Evolutionary conservation across 1,284 basidiomycete genomes (phyloP), one percentile per base, ranked within the genome.

Genomic region (Malassezia japonica): DNA sequence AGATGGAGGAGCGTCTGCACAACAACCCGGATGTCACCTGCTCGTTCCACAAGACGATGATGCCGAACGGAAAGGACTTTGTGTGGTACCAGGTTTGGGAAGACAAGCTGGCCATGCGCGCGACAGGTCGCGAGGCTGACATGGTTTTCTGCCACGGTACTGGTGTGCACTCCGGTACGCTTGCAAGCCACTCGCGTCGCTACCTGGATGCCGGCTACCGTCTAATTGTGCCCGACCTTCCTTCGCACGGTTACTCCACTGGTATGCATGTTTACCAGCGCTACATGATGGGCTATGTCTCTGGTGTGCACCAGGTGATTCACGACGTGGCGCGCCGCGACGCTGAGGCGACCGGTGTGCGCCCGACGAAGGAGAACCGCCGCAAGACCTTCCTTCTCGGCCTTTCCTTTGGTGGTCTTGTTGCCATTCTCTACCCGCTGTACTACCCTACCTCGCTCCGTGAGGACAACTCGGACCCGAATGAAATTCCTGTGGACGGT

Each of bases 41-140:
- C 33, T 52, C 55, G 13, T 70, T 68, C 37, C 59, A 63, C 47
- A 62, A 62, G 35, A 57, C 59, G 16, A 57, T 67, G 55, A 55
- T 67, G 42, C 57, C 56, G 8, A 70, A 70, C 46, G 57, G 59
- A 6, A 65, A 65, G 43, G 64, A 68, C 60, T 68, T 59, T 55
- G 60, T 62, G 9, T 70, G 67, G 67, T 70, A 70, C 51, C 67
- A 70, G 38, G 55, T 70, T 2, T 70, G 67, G 67, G 62, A 68
- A 31, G 63, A 70, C 38, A 56, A 61, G 7, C 43, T 57, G 8
- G 60, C 61, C 2, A 28, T 54, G 28, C 50, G 46, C 15, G 46
- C 55, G 18, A 65, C 64, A 2, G 64, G 64, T n/a, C 46, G 66
- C 28, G 45, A 50, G 12, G 65, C 62, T 4, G 65, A 68, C 44